Conservation (phyloP, 179 eudicot genomes). For the Heliamphora pulchella region DNA sequence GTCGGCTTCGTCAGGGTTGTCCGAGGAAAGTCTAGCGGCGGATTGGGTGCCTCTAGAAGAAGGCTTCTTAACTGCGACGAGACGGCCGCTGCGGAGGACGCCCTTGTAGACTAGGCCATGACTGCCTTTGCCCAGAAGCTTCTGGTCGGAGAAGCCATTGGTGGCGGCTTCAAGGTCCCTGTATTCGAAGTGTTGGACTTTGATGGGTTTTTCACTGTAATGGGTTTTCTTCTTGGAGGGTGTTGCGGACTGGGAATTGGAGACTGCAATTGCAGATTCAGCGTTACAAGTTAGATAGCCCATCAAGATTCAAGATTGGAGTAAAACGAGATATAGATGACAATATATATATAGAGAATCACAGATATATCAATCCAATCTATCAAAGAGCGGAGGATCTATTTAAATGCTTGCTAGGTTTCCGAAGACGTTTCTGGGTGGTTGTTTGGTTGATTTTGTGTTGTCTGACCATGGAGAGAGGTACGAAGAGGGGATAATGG, state of each 20-base stretch:
- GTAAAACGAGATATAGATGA: not conserved
- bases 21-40: slow-evolving; percentile 8
- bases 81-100: slow-evolving; percentile 54
- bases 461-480: no score
- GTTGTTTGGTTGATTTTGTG: no score
- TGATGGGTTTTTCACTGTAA: slow-evolving; percentile 22
- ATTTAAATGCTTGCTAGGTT: not conserved
- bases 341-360: not conserved
- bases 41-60: slow-evolving; percentile 34
- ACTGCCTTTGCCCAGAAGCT: slow-evolving; percentile 80
- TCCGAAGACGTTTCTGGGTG: not conserved
- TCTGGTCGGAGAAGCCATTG: slow-evolving; percentile 55
- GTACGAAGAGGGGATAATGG: no score
- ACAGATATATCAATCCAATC: not conserved
- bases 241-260: slow-evolving; percentile 28
- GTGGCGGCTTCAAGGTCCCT: slow-evolving; percentile 71
- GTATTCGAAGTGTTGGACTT: slow-evolving; percentile 56
- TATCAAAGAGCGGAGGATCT: not conserved
- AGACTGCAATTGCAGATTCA: slow-evolving; percentile 42
- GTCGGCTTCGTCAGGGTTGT: slow-evolving; percentile 44
- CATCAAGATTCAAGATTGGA: slow-evolving; percentile 27
- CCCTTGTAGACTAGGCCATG: slow-evolving; percentile 90
- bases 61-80: slow-evolving; percentile 69
- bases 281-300: slow-evolving; percentile 84
- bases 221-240: slow-evolving; percentile 12